Evolutionary conservation across 257 asterid genomes (phyloP).

Genomic region (Anisodus tanguticus): DNA sequence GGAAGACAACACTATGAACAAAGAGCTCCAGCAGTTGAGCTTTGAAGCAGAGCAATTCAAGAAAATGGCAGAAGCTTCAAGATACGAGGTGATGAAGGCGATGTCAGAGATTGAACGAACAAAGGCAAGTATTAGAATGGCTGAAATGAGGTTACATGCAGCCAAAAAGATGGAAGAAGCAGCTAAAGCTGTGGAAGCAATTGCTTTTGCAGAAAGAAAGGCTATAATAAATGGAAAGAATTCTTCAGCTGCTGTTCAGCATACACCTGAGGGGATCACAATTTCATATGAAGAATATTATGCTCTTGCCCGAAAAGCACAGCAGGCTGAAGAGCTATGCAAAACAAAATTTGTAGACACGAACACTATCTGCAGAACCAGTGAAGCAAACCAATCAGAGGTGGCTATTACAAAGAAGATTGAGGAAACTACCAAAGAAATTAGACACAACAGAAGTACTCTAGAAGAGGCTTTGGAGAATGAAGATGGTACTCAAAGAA

Average conservation of each 20-base stretch:
- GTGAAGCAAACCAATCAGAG: conserved; percentile 27
- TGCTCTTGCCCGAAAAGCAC: conserved; percentile 60
- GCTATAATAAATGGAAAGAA: conserved; percentile 33
- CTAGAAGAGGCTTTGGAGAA: conserved; percentile 42
- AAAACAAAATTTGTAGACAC: conserved; percentile 70
- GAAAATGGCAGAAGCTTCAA: conserved; percentile 87
- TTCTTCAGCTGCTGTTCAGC: conserved; percentile 28
- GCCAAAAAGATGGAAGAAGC: conserved; percentile 96
- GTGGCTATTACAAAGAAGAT: conserved; percentile 19
- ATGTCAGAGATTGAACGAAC: conserved; percentile 84
- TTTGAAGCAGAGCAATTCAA: conserved; percentile 82
- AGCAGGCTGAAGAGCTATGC: conserved; percentile 59
- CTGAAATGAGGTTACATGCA: conserved; percentile 87
- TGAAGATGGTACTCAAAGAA: conserved; percentile 38
- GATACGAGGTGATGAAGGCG: conserved; percentile 87
- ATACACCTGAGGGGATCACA: conserved; percentile 55
- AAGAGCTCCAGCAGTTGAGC: conserved; percentile 38
- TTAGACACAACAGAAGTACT: conserved; percentile 41
- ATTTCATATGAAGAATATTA: conserved; percentile 72
- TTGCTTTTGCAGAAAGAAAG: conserved; percentile 55
- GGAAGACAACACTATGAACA: conserved; percentile 30
- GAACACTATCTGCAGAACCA: conserved; percentile 29
- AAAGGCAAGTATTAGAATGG: conserved; percentile 77
- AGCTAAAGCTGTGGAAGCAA: conserved; percentile 86
- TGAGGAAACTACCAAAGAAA: conserved; percentile 43